These are phyloP conservation scores for Crucihimalaya himalaica DNA, from an alignment of 345 rosid species.

Conservation along the genomic window DNA sequence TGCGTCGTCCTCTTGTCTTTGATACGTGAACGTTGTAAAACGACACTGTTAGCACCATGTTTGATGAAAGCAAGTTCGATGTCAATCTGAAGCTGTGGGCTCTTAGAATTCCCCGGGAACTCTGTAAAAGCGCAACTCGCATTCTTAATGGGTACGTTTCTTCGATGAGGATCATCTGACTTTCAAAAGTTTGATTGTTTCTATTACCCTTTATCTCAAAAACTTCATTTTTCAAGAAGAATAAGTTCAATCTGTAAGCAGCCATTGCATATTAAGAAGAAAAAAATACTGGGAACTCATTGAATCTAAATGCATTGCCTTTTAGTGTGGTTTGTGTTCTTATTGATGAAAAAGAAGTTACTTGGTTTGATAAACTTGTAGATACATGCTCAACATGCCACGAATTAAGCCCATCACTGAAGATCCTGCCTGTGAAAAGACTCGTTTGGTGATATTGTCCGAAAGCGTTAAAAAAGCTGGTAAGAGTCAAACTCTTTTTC, in stretches of 20 bases:
- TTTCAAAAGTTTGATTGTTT: background rate
- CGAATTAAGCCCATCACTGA: conserved; percentile 80
- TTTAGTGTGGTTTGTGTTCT: conserved; percentile 2
- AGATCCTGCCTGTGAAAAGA: conserved; percentile 64
- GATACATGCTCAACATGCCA: conserved; percentile 81
- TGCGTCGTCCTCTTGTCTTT: background rate
- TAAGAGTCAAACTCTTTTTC: conserved; percentile 29
- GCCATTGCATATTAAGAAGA: background rate
- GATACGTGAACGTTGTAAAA: background rate
- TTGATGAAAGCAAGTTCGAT: conserved; percentile 79
- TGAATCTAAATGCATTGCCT: background rate
- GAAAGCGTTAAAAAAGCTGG: conserved; percentile 64
- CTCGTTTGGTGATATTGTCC: conserved; percentile 73
- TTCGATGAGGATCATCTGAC: background rate
- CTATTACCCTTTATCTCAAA: background rate
- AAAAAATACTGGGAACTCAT: background rate
- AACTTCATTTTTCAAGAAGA: background rate
- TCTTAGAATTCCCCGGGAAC: conserved; percentile 80
- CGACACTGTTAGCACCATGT: conserved; percentile 33
- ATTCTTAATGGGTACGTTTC: conserved; percentile 69
- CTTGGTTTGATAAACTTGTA: conserved; percentile 35
- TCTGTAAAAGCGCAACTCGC: conserved; percentile 62
- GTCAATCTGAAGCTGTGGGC: conserved; percentile 73
- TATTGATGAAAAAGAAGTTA: conserved; percentile 11
- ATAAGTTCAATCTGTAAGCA: too few species aligned